Percentiles rank a stretch among this genome's conserved stretches.
Evolutionary conservation across 352 stramenopile genomes (phyloP).

Genomic region (Thalassiosira ordinaria): DNA sequence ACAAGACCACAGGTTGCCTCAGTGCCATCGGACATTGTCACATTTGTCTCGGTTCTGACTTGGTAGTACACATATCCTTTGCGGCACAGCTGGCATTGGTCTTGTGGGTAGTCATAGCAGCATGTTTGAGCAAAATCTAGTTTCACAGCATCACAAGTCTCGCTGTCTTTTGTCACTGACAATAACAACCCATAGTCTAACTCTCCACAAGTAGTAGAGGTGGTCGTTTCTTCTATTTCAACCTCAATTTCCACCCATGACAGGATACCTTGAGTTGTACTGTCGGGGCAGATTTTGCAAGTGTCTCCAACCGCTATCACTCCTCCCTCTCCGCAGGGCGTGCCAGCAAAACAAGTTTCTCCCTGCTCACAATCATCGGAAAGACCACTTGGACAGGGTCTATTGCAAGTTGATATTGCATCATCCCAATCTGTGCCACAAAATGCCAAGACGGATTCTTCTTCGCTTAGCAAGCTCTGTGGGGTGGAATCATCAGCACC

Average conservation of each 20-base stretch:
- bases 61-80: constrained; percentile 51
- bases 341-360: constrained; percentile 82
- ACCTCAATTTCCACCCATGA: constrained; percentile 65
- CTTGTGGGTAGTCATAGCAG: constrained; percentile 59
- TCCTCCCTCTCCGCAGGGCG: constrained; percentile 64
- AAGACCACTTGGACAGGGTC: constrained; percentile 71
- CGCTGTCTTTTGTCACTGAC: constrained; percentile 52
- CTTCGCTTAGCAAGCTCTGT: constrained; percentile 51
- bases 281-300: constrained; percentile 67
- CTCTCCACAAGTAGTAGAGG: constrained; percentile 44
- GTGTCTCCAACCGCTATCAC: constrained; percentile 40
- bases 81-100: constrained; percentile 55
- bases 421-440: constrained; percentile 83
- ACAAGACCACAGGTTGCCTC: constrained; percentile 43
- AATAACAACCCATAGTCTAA: constrained; percentile 56
- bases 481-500: not conserved
- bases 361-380: constrained; percentile 72
- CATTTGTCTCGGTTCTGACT: constrained; percentile 52
- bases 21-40: constrained; percentile 50
- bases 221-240: constrained; percentile 43
- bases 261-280: constrained; percentile 54
- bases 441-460: constrained; percentile 60
- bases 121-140: constrained; percentile 42
- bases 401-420: constrained; percentile 67
- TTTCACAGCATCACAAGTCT: constrained; percentile 57